Evolutionary conservation across 805 yeast genomes (phyloP), one percentile per base, ranked within the genome.

Genomic region (Suhomyces tanzawaensis): DNA sequence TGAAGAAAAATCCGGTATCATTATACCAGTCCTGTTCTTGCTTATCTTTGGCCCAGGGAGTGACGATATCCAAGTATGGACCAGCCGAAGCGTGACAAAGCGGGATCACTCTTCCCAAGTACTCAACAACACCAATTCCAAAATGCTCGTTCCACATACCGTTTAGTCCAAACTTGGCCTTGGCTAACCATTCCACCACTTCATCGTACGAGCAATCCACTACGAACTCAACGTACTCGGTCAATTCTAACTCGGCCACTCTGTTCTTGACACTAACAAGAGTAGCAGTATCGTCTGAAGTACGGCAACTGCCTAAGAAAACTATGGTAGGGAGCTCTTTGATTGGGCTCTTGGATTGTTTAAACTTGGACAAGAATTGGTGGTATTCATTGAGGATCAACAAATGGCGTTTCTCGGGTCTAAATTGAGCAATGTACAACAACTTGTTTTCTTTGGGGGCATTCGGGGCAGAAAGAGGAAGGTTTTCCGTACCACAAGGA

Each of bases 101-200:
- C 1, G 99, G 97, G 13, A 93, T 77, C 19, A 84, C 72, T 38
- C 85, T 76, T 2, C 91, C 82, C 65, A 85, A 70, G 57, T 89
- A 87, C 60, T 93, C 99, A 6, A 93, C 99, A 4, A 93, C 91
- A 1, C 96, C 91, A 52, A 93, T 93, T 14, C 99, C 99, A 60
- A 93, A 93, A 66, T 93, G 99, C 66, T 93, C 99, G 62, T 93
- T 93, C 99, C 99, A 93, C 99, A 93, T 93, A 21, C 95, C 89
- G 53, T 93, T 91, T 27, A 93, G 68, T 4, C 99, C 99, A 52
- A 78, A 80, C 18, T 80, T 76, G 3, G 88, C 76, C 11, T 59
- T 64, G 9, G 65, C 51, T 23, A 95, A 66, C 37, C 77, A 71
- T 19, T 63, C 53, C 36, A 77, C 65, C 11, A 95, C 80, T 13